Percentiles rank a stretch among this genome's conserved stretches.
Evolutionary conservation across 2,329 filamentous ascomycete genomes (phyloP).

Genomic region (Chaetothyriales sp.): DNA sequence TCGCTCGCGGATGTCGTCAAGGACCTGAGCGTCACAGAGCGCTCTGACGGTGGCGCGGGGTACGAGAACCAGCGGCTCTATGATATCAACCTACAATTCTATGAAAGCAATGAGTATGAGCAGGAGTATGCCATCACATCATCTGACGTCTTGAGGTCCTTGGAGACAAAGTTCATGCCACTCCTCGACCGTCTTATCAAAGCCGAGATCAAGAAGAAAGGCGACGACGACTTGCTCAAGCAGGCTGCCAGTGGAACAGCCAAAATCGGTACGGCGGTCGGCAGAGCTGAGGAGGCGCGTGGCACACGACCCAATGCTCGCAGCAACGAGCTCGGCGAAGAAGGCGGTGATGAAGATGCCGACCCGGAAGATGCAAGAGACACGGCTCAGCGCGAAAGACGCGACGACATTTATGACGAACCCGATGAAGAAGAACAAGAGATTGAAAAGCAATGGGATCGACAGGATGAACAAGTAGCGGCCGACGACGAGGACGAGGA

Average conservation of each 20-base stretch:
- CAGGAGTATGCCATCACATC: slow-evolving; percentile 72
- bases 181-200: slow-evolving; percentile 56
- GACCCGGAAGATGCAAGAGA: slow-evolving; percentile 60
- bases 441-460: slow-evolving; percentile 38
- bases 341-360: slow-evolving; percentile 58
- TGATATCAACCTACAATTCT: slow-evolving; percentile 68
- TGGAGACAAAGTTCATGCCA: slow-evolving; percentile 70
- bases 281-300: slow-evolving; percentile 39
- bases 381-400: slow-evolving; percentile 43
- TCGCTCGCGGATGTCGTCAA: slow-evolving; percentile 75
- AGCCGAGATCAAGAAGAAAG: slow-evolving; percentile 68
- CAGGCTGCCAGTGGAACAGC: slow-evolving; percentile 58
- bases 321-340: slow-evolving; percentile 31
- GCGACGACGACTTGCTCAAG: slow-evolving; percentile 41
- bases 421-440: slow-evolving; percentile 85
- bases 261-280: slow-evolving; percentile 54
- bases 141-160: slow-evolving; percentile 60
- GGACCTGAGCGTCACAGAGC: slow-evolving; percentile 65
- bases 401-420: slow-evolving; percentile 66
- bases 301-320: slow-evolving; percentile 36
- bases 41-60: slow-evolving; percentile 56
- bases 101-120: slow-evolving; percentile 69
- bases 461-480: slow-evolving; percentile 29
- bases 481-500: slow-evolving; percentile 11
- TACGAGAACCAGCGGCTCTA: slow-evolving; percentile 69